A percentile compares a stretch with the other conserved stretches of the same genome.
phyloP scores from a whole-genome alignment of 345 rosid species.

The Capsella bursapastoris region DNA sequence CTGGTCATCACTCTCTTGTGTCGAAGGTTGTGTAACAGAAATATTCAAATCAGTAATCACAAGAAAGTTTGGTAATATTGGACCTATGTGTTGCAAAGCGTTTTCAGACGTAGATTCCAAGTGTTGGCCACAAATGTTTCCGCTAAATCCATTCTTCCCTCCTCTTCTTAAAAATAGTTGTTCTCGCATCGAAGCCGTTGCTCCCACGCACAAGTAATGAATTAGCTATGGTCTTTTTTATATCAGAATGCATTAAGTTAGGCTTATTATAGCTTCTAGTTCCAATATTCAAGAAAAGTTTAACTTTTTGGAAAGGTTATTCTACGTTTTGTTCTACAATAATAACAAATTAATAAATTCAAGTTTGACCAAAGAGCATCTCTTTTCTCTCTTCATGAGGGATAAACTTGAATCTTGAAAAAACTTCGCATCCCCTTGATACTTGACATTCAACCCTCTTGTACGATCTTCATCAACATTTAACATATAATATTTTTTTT shows the following conservation, averaged over 20 bases:
- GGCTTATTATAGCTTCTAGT: neutral
- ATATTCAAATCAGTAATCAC: neutral
- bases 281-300: neutral
- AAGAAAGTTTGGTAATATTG: neutral
- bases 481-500: too few relatives aligned
- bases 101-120: neutral
- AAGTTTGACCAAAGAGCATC: neutral
- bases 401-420: too few relatives aligned
- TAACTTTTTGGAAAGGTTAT: neutral
- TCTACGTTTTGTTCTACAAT: neutral
- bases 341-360: neutral
- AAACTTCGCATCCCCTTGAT: too few relatives aligned
- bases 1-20: neutral
- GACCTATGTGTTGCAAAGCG: neutral
- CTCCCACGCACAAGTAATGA: neutral
- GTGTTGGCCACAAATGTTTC: slow-evolving; percentile 12
- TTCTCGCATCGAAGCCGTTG: neutral
- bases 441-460: too few relatives aligned
- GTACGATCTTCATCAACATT: too few relatives aligned
- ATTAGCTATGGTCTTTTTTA: neutral
- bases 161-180: slow-evolving; percentile 8
- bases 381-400: too few relatives aligned
- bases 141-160: neutral
- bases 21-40: neutral
- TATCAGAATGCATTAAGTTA: neutral